phyloP scores from a whole-genome alignment of 2,329 filamentous ascomycete genomes.

The Alternaria ethzedia region DNA sequence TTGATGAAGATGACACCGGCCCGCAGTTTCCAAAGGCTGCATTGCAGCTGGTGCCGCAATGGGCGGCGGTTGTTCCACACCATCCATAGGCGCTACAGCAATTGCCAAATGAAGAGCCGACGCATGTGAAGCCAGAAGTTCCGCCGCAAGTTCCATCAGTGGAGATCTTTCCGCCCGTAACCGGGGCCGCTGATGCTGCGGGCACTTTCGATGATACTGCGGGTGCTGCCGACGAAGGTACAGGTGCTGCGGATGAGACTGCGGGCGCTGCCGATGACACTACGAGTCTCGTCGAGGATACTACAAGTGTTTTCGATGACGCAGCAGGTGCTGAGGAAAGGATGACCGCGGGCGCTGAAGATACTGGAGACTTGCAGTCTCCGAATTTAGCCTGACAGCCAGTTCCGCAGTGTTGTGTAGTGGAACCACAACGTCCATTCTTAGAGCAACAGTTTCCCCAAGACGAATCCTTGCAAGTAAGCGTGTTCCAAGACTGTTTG shows the following conservation, averaged over 20 bases:
- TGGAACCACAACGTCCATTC: neutral
- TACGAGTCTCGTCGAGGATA: neutral
- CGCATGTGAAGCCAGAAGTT: constrained; percentile 44
- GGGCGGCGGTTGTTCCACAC: constrained; percentile 42
- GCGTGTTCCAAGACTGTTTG: constrained; percentile 1
- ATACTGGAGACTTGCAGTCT: constrained; percentile 4
- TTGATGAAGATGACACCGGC: constrained; percentile 1
- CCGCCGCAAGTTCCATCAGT: constrained; percentile 30
- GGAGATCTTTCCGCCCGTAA: constrained; percentile 8
- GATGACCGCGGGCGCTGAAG: neutral
- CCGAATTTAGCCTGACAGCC: constrained; percentile 28
- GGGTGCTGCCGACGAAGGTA: neutral
- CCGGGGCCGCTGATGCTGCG: neutral
- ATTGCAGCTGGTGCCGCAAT: constrained; percentile 42
- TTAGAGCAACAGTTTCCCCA: constrained; percentile 5
- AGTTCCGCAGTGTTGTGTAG: constrained; percentile 20
- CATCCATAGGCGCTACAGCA: constrained; percentile 53
- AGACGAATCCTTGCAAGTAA: constrained; percentile 1
- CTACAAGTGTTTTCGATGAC: constrained; percentile 1
- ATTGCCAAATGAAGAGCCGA: constrained; percentile 51
- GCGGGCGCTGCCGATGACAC: neutral
- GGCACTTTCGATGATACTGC: neutral
- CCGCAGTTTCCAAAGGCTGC: constrained; percentile 40
- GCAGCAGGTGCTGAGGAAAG: neutral
- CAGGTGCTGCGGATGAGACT: neutral